These are phyloP conservation scores for Vitis hybrid DNA, from an alignment of 177 flowering plant genomes.

Conservation along the genomic window DNA sequence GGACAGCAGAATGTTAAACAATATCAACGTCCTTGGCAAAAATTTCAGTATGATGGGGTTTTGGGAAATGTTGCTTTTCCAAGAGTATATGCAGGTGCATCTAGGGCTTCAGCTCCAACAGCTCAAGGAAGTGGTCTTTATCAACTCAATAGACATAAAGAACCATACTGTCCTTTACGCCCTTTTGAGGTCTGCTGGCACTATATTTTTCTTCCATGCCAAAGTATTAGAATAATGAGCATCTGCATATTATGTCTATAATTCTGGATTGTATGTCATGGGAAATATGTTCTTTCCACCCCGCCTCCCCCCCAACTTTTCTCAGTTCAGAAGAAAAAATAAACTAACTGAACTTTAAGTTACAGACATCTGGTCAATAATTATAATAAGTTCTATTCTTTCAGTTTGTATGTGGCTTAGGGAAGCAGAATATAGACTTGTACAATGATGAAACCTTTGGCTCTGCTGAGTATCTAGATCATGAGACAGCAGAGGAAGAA, in stretches of 20 bases:
- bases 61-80: conserved; percentile 13
- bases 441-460: conserved; percentile 69
- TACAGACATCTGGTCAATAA: background rate
- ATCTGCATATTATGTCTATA: background rate
- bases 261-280: background rate
- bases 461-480: conserved; percentile 41
- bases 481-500: conserved; percentile 66
- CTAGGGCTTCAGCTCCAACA: conserved; percentile 5
- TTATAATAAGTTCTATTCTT: background rate
- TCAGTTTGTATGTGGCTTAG: conserved; percentile 54
- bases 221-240: background rate
- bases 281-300: background rate
- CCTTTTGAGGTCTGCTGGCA: conserved; percentile 15
- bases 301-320: background rate
- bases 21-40: conserved; percentile 4
- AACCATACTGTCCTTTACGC: conserved; percentile 25
- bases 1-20: conserved; percentile 2
- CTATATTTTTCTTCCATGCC: background rate
- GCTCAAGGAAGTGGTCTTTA: background rate
- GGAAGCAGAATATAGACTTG: conserved; percentile 40
- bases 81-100: conserved; percentile 1
- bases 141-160: conserved; percentile 18
- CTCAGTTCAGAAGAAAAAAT: background rate
- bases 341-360: background rate
- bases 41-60: conserved; percentile 14